Conservation (phyloP, 441 rosid genomes). For the Geranium incanum region DNA sequence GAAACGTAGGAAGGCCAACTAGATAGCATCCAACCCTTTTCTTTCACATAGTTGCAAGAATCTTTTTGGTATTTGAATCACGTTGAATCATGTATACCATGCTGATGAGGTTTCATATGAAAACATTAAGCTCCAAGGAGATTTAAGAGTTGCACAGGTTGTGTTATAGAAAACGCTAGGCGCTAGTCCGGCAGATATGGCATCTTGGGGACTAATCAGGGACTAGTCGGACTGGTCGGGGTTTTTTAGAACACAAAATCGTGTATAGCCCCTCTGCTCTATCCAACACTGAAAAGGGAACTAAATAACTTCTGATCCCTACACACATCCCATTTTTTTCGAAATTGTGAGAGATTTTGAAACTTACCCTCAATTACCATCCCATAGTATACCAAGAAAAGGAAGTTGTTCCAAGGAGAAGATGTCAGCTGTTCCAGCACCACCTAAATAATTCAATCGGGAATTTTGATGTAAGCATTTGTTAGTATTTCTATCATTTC, state of each 20-base stretch:
- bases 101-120: background rate
- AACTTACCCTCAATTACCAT: constrained; percentile 58
- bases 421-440: constrained; percentile 67
- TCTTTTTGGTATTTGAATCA: background rate
- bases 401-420: constrained; percentile 82
- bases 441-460: constrained; percentile 38
- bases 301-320: constrained; percentile 2
- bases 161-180: too few species aligned
- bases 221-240: too few species aligned
- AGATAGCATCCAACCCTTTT: background rate
- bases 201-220: too few species aligned
- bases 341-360: background rate
- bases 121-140: background rate
- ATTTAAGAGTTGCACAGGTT: background rate
- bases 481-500: background rate
- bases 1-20: background rate
- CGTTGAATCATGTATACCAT: background rate
- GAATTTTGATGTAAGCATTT: constrained; percentile 14
- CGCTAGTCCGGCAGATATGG: too few species aligned
- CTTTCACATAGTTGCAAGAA: background rate
- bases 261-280: background rate
- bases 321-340: background rate
- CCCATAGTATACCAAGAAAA: constrained; percentile 76
- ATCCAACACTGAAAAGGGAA: background rate
- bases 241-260: background rate